Evolutionary conservation across 1,139 yeast genomes (phyloP).

Genomic region (Petasospora rhodanensis): DNA sequence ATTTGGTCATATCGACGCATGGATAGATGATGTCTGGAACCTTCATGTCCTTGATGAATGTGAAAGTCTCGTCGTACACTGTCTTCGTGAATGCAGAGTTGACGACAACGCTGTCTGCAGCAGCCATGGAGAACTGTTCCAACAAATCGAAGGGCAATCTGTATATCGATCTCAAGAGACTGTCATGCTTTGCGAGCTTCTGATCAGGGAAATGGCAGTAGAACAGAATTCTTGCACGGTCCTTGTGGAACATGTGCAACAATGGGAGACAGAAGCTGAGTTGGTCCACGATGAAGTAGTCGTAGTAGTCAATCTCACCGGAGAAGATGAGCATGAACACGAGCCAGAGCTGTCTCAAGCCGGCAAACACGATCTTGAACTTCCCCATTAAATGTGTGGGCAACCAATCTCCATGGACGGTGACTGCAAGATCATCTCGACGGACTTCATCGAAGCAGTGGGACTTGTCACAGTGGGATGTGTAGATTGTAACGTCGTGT

Average conservation of each 20-base stretch:
- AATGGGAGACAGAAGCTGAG: conserved; percentile 82
- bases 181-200: conserved; percentile 57
- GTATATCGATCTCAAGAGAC: conserved; percentile 57
- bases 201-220: conserved; percentile 98
- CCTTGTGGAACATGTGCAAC: conserved; percentile 44
- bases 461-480: conserved; percentile 80
- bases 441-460: conserved; percentile 83
- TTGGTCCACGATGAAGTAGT: conserved; percentile 83
- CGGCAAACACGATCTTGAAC: conserved; percentile 80
- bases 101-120: conserved; percentile 77
- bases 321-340: conserved; percentile 44
- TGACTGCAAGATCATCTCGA: conserved; percentile 51
- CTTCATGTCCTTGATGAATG: conserved; percentile 26
- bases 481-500: conserved; percentile 64
- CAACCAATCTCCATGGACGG: conserved; percentile 74
- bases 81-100: conserved; percentile 79
- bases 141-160: conserved; percentile 76
- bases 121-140: conserved; percentile 77
- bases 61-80: conserved; percentile 64
- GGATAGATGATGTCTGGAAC: conserved; percentile 82
- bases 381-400: conserved; percentile 67
- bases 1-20: conserved; percentile 55
- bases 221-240: conserved; percentile 49
- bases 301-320: conserved; percentile 48
- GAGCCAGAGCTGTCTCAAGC: conserved; percentile 73